Base-by-base conservation (phyloP, 1,284 basidiomycete genomes). In the Ceratobasidium sp. region DNA sequence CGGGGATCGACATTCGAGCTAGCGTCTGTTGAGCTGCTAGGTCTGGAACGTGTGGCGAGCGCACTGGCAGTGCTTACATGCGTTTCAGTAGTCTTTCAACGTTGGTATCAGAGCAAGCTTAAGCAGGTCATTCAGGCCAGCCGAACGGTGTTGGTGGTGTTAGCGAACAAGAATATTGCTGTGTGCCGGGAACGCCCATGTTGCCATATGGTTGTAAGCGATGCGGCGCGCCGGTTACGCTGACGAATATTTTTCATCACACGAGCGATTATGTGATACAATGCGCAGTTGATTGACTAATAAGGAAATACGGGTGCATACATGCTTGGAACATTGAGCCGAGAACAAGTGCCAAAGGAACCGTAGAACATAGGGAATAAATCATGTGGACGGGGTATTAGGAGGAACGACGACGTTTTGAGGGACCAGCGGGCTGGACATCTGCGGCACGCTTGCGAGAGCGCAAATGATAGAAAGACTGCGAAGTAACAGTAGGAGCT, bases 341-440 rank as follows among this genome's bases (percentile, higher is more conserved):
- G 18, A 48, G 16, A 48, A 48, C 46, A 20, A 12, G 46, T 48
- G 14, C 46, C 10, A 6, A 48, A 48, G 3, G 46, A 12, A 20
- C 3, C 18, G 16, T 12, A 48, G 18, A 16, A 48, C 46, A 48
- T 48, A 48, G 46, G 46, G 46, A 48, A 48, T 48, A 20, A 12
- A 12, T 12, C 18, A 48, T 20, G 18, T 48, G 16, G 46, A 64
- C 6, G 7, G 16, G 35, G 8, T 27, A 33, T 52, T 20, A 14
- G 23, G 30, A 41, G 30, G 23, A 38, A 12, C 52, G 68, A 35
- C 52, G 68, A 57, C 68, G 68, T 16, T 70, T 70, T 16, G 27
- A 33, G 23, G 68, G 68, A 38, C 68, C 68, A 27, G 73, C 57
- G 18, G 23, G 65, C 41, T 59, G 68, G 18, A 44, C 68, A n/a